These are phyloP conservation scores for Trichomonas vaginalis DNA, from an alignment of 208 protist species.

Conservation along the genomic window DNA sequence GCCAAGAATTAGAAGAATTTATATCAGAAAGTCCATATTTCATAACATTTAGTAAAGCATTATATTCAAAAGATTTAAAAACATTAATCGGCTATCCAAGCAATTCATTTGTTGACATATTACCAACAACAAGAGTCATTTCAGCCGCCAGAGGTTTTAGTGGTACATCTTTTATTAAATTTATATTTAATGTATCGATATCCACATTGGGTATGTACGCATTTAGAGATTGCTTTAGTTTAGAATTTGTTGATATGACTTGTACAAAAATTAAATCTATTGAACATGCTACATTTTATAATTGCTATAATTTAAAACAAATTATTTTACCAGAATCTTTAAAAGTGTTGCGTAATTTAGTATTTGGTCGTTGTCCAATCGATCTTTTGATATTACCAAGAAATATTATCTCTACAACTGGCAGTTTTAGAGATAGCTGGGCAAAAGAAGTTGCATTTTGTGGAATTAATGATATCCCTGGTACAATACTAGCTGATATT, in stretches of 20 bases:
- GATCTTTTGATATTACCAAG: no score
- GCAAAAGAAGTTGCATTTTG: background rate
- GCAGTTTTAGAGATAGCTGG: background rate
- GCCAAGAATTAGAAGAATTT: background rate
- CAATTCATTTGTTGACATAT: background rate
- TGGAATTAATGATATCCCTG: background rate
- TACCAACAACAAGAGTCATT: background rate
- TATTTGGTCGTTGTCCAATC: no score
- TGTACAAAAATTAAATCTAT: background rate
- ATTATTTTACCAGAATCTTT: background rate
- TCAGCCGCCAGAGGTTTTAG: background rate
- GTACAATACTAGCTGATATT: background rate
- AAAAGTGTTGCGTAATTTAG: background rate
- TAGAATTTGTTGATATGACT: background rate
- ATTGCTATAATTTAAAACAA: background rate
- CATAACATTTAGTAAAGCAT: background rate
- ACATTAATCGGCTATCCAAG: background rate
- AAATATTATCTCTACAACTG: no score
- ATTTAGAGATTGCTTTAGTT: background rate
- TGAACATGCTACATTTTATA: background rate
- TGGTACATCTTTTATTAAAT: background rate
- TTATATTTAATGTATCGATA: background rate
- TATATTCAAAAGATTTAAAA: background rate
- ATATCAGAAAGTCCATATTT: background rate
- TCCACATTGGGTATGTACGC: background rate